Percentiles rank a stretch among this genome's conserved stretches.
phyloP scores from a whole-genome alignment of 352 stramenopile genomes.

The Globisporangium echinulatum region DNA sequence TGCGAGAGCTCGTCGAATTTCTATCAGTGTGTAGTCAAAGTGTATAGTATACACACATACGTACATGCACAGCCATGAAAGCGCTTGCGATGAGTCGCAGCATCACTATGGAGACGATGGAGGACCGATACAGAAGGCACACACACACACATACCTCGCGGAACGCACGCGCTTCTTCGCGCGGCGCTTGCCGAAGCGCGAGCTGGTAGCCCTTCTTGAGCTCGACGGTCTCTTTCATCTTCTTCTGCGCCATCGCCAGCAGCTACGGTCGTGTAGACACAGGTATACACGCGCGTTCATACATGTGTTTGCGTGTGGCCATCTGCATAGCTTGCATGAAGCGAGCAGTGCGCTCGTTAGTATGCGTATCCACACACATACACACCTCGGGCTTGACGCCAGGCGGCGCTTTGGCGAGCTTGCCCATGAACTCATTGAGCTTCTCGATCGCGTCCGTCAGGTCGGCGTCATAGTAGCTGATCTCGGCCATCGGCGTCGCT shows the following conservation, averaged over 20 bases:
- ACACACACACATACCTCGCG: slow-evolving; percentile 36
- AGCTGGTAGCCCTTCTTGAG: slow-evolving; percentile 85
- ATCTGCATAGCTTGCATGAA: too few relatives aligned
- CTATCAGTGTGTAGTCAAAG: slow-evolving; percentile 16
- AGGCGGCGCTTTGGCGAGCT: slow-evolving; percentile 69
- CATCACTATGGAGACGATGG: neutral
- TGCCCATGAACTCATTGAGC: slow-evolving; percentile 82
- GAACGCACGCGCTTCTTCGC: slow-evolving; percentile 59
- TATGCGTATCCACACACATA: too few relatives aligned
- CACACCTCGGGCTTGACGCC: slow-evolving; percentile 59
- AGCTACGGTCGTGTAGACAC: slow-evolving; percentile 26
- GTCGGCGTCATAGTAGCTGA: slow-evolving; percentile 85
- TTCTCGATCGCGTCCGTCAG: slow-evolving; percentile 77
- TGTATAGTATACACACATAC: too few relatives aligned
- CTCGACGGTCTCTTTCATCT: slow-evolving; percentile 77
- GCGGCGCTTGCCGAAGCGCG: slow-evolving; percentile 64
- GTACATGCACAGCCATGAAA: too few relatives aligned
- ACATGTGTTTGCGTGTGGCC: too few relatives aligned
- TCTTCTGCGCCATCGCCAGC: slow-evolving; percentile 70
- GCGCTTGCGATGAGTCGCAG: neutral
- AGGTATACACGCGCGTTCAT: too few relatives aligned
- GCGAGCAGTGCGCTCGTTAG: too few relatives aligned
- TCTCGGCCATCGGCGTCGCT: slow-evolving; percentile 58
- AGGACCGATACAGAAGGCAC: too few relatives aligned
- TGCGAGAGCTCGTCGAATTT: slow-evolving; percentile 83